These are phyloP conservation scores for Botrytis galanthina DNA, from an alignment of 2,329 filamentous ascomycete genomes.

Conservation along the genomic window DNA sequence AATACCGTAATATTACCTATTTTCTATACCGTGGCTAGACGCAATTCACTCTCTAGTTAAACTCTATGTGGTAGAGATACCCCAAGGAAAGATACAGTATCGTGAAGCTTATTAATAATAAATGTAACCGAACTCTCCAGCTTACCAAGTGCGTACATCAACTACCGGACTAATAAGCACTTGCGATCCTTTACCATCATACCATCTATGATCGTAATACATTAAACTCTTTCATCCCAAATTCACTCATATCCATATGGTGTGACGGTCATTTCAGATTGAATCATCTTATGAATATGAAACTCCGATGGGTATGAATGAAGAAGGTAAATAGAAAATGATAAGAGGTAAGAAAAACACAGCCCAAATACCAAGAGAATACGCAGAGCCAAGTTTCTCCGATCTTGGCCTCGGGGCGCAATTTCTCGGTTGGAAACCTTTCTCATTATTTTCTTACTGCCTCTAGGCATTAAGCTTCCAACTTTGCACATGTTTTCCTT, in stretches of 20 bases:
- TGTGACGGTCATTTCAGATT: neutral
- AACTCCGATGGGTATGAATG: neutral
- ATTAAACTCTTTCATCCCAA: neutral
- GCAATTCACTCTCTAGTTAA: neutral
- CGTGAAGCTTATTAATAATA: neutral
- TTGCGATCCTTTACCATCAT: neutral
- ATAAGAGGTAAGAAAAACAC: neutral
- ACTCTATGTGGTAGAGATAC: neutral
- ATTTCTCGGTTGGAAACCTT: conserved; percentile 12
- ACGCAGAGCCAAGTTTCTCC: conserved; percentile 20
- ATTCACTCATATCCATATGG: neutral
- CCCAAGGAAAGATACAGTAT: neutral
- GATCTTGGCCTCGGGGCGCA: conserved; percentile 22
- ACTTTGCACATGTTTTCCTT: neutral
- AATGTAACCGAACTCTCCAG: neutral
- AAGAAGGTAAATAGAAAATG: neutral
- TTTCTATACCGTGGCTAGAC: neutral
- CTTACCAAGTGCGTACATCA: neutral
- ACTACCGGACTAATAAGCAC: neutral
- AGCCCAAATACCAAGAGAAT: conserved; percentile 16
- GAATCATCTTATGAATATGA: neutral
- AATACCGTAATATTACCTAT: neutral
- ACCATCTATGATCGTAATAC: neutral
- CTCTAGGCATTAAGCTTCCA: neutral
- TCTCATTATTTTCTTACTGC: neutral